A percentile compares a stretch with the other conserved stretches of the same genome.
These are phyloP conservation scores for Raphidocelis subcapitata DNA, from an alignment of 139 green algal species.

Conservation along the genomic window DNA sequence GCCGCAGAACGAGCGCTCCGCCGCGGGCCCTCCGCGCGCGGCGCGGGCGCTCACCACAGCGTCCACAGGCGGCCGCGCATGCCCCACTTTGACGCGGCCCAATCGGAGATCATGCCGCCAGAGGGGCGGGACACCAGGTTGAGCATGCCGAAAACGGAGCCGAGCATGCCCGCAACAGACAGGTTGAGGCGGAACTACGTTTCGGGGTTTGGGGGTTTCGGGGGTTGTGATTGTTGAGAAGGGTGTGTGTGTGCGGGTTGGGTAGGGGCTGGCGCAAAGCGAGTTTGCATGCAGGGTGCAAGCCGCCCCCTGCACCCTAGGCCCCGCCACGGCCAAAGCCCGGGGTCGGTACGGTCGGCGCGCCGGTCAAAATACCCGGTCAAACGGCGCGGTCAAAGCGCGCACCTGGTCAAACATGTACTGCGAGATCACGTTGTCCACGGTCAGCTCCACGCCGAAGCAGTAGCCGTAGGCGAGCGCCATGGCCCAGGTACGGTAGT, in stretches of 20 bases:
- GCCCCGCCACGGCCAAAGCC: no score
- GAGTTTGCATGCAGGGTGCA: no score
- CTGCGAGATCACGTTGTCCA: constrained; percentile 80
- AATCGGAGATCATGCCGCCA: constrained; percentile 72
- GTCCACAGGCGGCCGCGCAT: constrained; percentile 84
- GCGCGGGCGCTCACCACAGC: constrained; percentile 50
- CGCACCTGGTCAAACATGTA: constrained; percentile 83
- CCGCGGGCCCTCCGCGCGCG: no score
- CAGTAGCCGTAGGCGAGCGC: constrained; percentile 77
- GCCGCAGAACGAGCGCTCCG: no score
- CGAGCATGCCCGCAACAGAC: constrained; percentile 52
- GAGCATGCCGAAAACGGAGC: constrained; percentile 81
- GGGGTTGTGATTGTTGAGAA: no score
- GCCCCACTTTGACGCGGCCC: constrained; percentile 46
- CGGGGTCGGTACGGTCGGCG: no score
- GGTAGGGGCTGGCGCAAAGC: no score
- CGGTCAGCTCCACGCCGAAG: constrained; percentile 88
- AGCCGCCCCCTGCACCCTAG: no score
- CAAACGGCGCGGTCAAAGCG: no score
- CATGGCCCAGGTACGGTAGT: constrained; percentile 77
- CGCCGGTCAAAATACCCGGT: no score
- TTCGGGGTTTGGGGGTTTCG: no score
- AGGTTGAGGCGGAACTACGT: constrained; percentile 71
- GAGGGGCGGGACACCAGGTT: constrained; percentile 91
- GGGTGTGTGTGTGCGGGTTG: no score